These are phyloP conservation scores for Penicillium sp. DNA, from an alignment of 2,329 filamentous ascomycete genomes.

Conservation along the genomic window DNA sequence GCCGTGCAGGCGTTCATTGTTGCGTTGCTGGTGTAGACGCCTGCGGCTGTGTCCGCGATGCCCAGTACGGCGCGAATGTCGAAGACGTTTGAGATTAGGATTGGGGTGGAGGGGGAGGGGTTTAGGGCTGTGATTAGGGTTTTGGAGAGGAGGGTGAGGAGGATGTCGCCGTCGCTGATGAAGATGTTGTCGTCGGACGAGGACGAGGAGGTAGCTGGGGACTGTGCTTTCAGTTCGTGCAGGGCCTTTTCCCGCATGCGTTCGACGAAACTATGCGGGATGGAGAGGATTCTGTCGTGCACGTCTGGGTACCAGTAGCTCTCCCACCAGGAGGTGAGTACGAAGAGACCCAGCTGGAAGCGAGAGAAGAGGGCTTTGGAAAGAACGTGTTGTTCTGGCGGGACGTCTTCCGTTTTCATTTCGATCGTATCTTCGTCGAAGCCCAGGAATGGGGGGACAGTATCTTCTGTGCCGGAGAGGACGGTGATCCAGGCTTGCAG, in stretches of 20 bases:
- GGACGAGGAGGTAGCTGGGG: too few relatives aligned
- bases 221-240: neutral
- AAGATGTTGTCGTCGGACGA: neutral
- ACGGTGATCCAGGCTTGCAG: neutral
- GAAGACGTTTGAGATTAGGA: neutral
- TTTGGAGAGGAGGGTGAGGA: neutral
- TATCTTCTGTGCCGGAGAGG: neutral
- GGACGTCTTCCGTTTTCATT: neutral
- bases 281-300: neutral
- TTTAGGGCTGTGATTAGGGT: neutral
- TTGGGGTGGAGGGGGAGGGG: neutral
- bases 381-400: neutral
- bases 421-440: neutral
- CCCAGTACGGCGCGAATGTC: neutral
- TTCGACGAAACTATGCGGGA: neutral
- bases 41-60: neutral
- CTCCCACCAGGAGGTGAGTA: neutral
- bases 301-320: neutral
- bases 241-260: neutral
- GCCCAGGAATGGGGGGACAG: neutral
- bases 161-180: slow-evolving; percentile 1
- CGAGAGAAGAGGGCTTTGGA: neutral
- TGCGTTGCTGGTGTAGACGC: neutral
- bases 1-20: neutral
- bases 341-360: neutral